Percentiles rank a stretch among this genome's conserved stretches.
These are phyloP conservation scores for Rehmannia glutinosa DNA, from an alignment of 257 asterid species.

Conservation along the genomic window DNA sequence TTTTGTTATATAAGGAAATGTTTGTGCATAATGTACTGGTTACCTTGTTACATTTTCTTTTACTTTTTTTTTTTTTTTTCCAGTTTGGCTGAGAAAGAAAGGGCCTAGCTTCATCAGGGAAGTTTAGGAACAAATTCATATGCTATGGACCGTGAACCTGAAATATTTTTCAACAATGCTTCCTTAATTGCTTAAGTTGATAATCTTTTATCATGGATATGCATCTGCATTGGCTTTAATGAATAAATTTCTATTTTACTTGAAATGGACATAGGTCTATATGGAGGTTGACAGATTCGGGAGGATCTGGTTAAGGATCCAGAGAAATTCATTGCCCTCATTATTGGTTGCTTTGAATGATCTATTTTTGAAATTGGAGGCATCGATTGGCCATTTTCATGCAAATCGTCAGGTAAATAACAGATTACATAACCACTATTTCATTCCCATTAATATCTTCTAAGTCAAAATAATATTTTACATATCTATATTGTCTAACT, in stretches of 20 bases:
- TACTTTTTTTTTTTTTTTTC: no score
- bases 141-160: not conserved
- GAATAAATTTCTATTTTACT: constrained; percentile 4
- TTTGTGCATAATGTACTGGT: not conserved
- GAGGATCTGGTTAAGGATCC: constrained; percentile 69
- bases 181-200: not conserved
- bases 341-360: constrained; percentile 69
- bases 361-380: constrained; percentile 73
- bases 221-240: not conserved
- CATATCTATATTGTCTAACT: constrained; percentile 8
- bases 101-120: not conserved
- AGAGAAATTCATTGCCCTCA: constrained; percentile 62
- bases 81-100: not conserved
- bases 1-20: not conserved
- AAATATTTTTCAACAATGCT: not conserved
- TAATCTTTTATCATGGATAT: not conserved
- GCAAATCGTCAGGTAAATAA: constrained; percentile 65
- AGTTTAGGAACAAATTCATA: not conserved
- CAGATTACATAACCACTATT: constrained; percentile 4
- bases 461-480: no score
- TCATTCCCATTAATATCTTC: not conserved
- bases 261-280: constrained; percentile 54
- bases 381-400: constrained; percentile 87
- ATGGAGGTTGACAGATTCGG: constrained; percentile 71
- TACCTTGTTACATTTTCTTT: not conserved